Evolutionary conservation across 73 alveolate genomes (phyloP), one percentile per base, ranked within the genome.

Genomic region (Effrenium voratum): DNA sequence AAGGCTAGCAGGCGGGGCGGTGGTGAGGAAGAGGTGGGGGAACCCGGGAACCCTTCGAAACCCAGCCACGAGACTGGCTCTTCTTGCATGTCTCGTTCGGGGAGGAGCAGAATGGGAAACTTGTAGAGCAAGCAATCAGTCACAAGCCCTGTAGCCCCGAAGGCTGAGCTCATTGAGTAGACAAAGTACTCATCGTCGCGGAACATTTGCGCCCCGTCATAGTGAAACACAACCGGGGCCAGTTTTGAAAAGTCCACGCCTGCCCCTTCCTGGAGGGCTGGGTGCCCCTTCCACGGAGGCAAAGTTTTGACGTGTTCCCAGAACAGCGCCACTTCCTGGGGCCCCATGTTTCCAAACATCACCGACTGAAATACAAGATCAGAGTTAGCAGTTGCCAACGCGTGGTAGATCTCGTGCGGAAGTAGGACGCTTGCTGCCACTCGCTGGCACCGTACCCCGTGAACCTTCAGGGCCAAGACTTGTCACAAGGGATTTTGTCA

Each of bases 51-150:
- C 72, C 28, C 1, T 26, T 24, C 34, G 72, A 32, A 3, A 32
- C 72, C 19, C 19, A 5, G 36, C 2, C 2, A 57, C 10, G 49
- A 15, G 46, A 6, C 46, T 15, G 72, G 16, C 38, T 34, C 28
- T 41, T 85, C 57, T 26, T 85, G 81, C 94, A 85, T 85, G 44
- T 85, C 80, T 19, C 81, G 52, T 28, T 85, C 94, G 5, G 94
- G 63, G 43, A 85, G 43, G 22, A 85, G 12, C 6, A 59, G 22
- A 34, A 85, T 4, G 0, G 94, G 94, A 57, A 85, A 85, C 34
- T 72, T 70, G 49, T 85, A 57, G 16, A 85, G 57, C 57, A 85
- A 16, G 5, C 19, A 40, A 24, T 85, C 94, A 15, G 57, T 26
- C 40, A 85, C 43, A 28, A 85, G 32, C 22, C 94, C 94, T 5